Conservation (phyloP, 768 basidiomycete species). For the Amanita pallidorosea region DNA sequence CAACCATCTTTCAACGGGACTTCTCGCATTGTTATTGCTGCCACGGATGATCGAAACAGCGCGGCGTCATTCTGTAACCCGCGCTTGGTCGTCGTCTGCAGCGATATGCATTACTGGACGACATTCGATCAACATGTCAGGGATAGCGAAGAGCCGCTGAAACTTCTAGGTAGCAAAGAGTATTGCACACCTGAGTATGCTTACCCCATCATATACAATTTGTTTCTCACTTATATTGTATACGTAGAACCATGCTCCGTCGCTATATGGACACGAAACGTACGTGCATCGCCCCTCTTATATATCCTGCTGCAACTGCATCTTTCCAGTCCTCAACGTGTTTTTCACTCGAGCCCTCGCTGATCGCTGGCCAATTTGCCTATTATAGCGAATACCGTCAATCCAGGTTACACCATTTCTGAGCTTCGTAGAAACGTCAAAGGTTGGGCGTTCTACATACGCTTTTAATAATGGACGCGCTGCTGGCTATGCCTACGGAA, state of each 20-base stretch:
- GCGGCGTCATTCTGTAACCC: conserved; percentile 19
- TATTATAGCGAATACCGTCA: conserved; percentile 23
- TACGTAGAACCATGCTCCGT: conserved; percentile 6
- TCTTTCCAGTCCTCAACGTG: conserved; percentile 24
- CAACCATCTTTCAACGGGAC: conserved; percentile 29
- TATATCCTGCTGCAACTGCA: no score
- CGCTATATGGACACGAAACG: conserved; percentile 26
- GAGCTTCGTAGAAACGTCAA: conserved; percentile 20
- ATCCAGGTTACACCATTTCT: conserved; percentile 33
- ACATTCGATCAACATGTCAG: conserved; percentile 15
- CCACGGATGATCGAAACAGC: conserved; percentile 31
- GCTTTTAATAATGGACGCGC: conserved; percentile 14
- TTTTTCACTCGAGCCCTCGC: conserved; percentile 27
- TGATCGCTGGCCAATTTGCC: conserved; percentile 15
- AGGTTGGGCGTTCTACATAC: conserved; percentile 8
- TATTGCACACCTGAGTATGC: conserved; percentile 16
- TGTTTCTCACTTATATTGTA: not conserved
- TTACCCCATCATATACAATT: not conserved
- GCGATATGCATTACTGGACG: conserved; percentile 27
- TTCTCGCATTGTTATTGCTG: conserved; percentile 30
- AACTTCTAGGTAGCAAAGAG: conserved; percentile 19
- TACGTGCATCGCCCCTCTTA: conserved; percentile 7
- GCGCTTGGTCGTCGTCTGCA: conserved; percentile 30
- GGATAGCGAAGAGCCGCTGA: conserved; percentile 17
- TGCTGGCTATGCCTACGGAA: conserved; percentile 26